A percentile compares a stretch with the other conserved stretches of the same genome.
Evolutionary conservation across 2,329 filamentous ascomycete species (phyloP).

Genomic region (Microcera coccophila): DNA sequence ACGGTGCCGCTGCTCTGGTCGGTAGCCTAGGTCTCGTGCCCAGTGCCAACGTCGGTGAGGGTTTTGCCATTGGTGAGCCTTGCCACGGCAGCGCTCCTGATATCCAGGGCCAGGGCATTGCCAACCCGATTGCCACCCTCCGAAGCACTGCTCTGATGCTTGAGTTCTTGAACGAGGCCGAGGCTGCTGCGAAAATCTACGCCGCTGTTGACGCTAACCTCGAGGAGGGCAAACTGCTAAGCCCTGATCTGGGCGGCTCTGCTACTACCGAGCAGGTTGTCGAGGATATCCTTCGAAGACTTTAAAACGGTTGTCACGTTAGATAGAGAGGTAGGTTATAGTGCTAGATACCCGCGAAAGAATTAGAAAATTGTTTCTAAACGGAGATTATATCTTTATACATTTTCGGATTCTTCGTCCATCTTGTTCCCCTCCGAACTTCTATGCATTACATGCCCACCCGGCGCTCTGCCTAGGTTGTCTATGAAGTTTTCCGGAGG

Average conservation of each 20-base stretch:
- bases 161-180: conserved; percentile 86
- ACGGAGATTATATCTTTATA: conserved; percentile 24
- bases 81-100: conserved; percentile 96
- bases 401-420: conserved; percentile 10
- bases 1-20: conserved; percentile 90
- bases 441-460: conserved; percentile 6
- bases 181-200: conserved; percentile 86
- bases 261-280: conserved; percentile 84
- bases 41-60: conserved; percentile 89
- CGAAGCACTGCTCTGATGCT: conserved; percentile 91
- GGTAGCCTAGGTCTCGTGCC: conserved; percentile 90
- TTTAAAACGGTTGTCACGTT: conserved; percentile 60
- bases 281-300: conserved; percentile 75
- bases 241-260: conserved; percentile 84
- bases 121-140: conserved; percentile 94
- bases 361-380: conserved; percentile 9
- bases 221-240: conserved; percentile 75
- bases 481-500: conserved; percentile 18
- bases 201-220: conserved; percentile 87
- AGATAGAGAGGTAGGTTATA: conserved; percentile 1
- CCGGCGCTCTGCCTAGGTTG: background rate
- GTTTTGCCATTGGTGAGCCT: conserved; percentile 94
- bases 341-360: background rate
- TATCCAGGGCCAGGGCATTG: conserved; percentile 87
- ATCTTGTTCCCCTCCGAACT: background rate